Percentiles rank a stretch among this genome's conserved stretches.
These are phyloP conservation scores for Parastagonospora avenae DNA, from an alignment of 2,329 filamentous ascomycete species.

Conservation along the genomic window DNA sequence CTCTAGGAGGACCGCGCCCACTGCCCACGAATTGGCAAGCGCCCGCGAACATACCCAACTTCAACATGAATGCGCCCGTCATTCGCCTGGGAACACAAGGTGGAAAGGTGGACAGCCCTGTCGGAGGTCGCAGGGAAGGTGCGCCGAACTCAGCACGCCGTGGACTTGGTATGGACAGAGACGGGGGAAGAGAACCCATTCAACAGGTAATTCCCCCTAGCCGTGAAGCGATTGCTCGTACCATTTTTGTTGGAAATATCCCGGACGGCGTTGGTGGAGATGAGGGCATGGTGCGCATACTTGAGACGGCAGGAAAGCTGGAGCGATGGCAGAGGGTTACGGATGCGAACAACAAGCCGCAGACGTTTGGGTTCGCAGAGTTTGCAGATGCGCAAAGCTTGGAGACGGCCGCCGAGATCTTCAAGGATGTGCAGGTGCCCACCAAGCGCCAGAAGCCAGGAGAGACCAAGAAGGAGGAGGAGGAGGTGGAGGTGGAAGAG, in stretches of 20 bases:
- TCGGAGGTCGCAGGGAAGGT: slow-evolving; percentile 55
- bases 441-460: slow-evolving; percentile 71
- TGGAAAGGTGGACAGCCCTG: slow-evolving; percentile 59
- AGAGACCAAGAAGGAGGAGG: slow-evolving; percentile 49
- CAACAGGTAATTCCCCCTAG: slow-evolving; percentile 80
- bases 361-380: slow-evolving; percentile 92
- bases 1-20: slow-evolving; percentile 78
- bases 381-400: slow-evolving; percentile 92
- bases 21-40: slow-evolving; percentile 86
- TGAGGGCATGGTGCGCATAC: slow-evolving; percentile 76
- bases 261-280: slow-evolving; percentile 79
- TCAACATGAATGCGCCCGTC: slow-evolving; percentile 97
- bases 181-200: slow-evolving; percentile 64
- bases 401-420: slow-evolving; percentile 80
- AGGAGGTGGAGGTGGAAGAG: slow-evolving; percentile 21
- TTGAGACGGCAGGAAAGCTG: slow-evolving; percentile 77
- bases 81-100: slow-evolving; percentile 85
- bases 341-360: slow-evolving; percentile 78
- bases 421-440: slow-evolving; percentile 82
- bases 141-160: slow-evolving; percentile 46
- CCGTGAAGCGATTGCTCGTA: slow-evolving; percentile 87
- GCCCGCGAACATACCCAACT: slow-evolving; percentile 90
- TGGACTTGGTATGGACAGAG: slow-evolving; percentile 65
- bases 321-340: slow-evolving; percentile 83
- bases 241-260: slow-evolving; percentile 87